Base-by-base conservation (phyloP, 1,139 yeast genomes). In the Suhomyces taliae region DNA sequence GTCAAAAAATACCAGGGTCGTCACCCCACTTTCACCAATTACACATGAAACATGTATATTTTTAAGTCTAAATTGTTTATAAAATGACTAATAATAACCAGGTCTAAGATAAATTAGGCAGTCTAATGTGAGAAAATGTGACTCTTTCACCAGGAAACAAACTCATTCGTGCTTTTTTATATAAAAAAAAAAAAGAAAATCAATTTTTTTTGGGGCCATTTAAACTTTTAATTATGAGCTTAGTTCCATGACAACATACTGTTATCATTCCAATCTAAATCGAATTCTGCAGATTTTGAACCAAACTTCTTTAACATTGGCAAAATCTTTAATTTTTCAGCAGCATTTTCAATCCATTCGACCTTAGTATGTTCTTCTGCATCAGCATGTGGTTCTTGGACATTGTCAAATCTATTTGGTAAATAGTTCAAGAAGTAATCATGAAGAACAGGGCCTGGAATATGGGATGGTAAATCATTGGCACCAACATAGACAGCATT, bases 301-400 rank as follows among this genome's bases (percentile, higher is more conserved):
- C 78, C 79, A 50, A 67, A 74, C 47, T 52, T 55, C 51, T 61
- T 64, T 45, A 72, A 47, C 74, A 69, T 67, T 9, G 78, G 78
- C 47, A 71, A 63, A 9, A 67, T 48, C 1, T 48, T 51, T 32
- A 64, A 44, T 29, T 51, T 45, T 8, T 50, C 44, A 6, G 65
- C 54, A 8, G 64, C 65, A 50, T 68, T 62, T 15, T 53, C 47
- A 29, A 68, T 48, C 35, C 64, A 57, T 43, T 62, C 62, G 24
- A 69, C 70, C 37, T 55, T 60, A 1, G 45, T 44, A 14, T 45
- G 52, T 2, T 47, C 47, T 8, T 46, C 44, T 7, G 37, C 43
- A 19, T 48, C 55, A 2, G 46, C 48, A 8, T 47, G 37, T 14
- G 35, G 27, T 8, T 43, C 45, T 34, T 39, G 35, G 12, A 50